These are phyloP conservation scores for Trichoderma atrobrunneum DNA, from an alignment of 2,329 filamentous ascomycete species.

Conservation along the genomic window DNA sequence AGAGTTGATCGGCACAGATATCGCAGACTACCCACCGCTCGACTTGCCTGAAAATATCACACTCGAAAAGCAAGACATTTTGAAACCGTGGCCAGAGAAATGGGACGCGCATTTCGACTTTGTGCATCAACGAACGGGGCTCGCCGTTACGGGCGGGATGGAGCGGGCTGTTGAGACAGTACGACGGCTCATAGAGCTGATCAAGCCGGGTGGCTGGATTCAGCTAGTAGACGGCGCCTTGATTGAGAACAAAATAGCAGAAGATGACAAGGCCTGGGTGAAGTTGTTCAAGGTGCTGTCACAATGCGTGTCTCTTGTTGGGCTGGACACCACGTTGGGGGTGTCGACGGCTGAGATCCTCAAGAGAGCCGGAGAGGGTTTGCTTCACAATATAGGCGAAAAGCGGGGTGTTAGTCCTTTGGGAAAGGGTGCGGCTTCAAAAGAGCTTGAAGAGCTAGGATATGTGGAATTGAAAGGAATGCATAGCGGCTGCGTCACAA, in stretches of 20 bases:
- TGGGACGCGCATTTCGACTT: background rate
- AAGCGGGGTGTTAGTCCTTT: background rate
- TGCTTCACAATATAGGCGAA: background rate
- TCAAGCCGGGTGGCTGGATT: background rate
- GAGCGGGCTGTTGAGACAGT: background rate
- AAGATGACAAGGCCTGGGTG: background rate
- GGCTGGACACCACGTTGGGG: background rate
- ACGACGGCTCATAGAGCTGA: background rate
- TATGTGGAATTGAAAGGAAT: background rate
- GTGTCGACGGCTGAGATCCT: background rate
- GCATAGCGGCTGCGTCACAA: background rate
- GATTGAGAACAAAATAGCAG: background rate
- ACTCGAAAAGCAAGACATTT: background rate
- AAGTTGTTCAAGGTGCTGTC: background rate
- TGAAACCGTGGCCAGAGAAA: background rate
- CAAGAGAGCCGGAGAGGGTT: background rate
- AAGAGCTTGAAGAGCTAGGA: background rate
- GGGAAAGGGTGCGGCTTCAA: background rate
- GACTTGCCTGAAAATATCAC: background rate
- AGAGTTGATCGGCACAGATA: background rate
- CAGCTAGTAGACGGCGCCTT: background rate
- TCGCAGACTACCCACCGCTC: background rate
- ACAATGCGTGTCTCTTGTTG: background rate
- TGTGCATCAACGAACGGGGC: background rate
- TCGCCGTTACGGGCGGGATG: background rate